Evolutionary conservation across 2,329 filamentous ascomycete genomes (phyloP).

Genomic region (Arthrinium phaeospermum): DNA sequence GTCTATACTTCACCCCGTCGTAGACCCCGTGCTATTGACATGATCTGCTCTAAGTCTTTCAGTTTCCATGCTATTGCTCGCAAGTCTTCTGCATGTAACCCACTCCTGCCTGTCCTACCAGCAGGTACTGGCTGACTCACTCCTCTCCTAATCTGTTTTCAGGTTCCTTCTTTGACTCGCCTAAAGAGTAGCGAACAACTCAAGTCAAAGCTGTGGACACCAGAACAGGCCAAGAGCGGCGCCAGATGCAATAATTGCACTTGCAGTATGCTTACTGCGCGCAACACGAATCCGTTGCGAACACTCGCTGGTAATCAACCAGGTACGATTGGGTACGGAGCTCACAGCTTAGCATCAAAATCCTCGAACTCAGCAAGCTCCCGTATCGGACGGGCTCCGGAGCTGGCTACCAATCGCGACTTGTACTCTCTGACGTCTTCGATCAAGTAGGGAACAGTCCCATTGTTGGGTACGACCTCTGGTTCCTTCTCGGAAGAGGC

Average conservation of each 20-base stretch:
- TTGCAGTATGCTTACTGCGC: background rate
- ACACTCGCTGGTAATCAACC: background rate
- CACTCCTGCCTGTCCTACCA: background rate
- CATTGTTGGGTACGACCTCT: slow-evolving; percentile 48
- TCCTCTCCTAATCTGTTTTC: background rate
- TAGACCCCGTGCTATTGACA: background rate
- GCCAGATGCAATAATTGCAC: background rate
- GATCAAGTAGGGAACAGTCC: slow-evolving; percentile 66
- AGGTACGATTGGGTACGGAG: background rate
- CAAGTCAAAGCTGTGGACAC: background rate
- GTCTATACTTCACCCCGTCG: background rate
- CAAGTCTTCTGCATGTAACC: background rate
- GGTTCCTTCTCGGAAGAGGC: slow-evolving; percentile 42
- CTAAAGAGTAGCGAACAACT: background rate
- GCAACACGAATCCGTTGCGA: background rate
- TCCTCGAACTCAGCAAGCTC: slow-evolving; percentile 88
- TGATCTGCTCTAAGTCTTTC: slow-evolving; percentile 4
- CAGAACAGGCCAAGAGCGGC: background rate
- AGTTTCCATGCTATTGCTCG: background rate
- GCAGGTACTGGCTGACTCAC: background rate
- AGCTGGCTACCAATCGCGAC: slow-evolving; percentile 72
- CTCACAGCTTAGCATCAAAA: slow-evolving; percentile 77
- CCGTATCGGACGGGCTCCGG: slow-evolving; percentile 73
- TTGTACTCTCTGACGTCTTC: slow-evolving; percentile 83
- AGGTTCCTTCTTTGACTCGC: background rate